Evolutionary conservation across 805 yeast species (phyloP).

Genomic region (Zygotorulaspora danielsina): DNA sequence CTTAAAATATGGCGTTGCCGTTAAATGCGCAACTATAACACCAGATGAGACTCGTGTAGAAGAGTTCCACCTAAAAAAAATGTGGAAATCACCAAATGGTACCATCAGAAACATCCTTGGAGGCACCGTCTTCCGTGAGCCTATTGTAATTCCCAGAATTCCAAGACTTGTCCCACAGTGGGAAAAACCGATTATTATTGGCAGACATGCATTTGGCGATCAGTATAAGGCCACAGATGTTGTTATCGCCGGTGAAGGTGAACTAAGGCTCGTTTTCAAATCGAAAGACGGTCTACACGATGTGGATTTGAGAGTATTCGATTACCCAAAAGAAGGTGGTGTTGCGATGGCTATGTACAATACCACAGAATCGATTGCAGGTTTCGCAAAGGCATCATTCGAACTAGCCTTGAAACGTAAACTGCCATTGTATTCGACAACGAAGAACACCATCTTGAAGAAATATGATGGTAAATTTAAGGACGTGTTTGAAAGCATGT

Average conservation of each 20-base stretch:
- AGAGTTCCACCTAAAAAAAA: constrained; percentile 85
- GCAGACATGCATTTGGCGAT: constrained; percentile 97
- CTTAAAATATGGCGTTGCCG: constrained; percentile 83
- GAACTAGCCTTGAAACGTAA: constrained; percentile 76
- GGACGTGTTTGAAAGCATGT: constrained; percentile 82
- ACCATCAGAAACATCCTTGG: constrained; percentile 93
- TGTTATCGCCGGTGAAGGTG: constrained; percentile 75
- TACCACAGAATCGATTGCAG: constrained; percentile 84
- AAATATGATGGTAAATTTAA: constrained; percentile 93
- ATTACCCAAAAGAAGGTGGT: constrained; percentile 55
- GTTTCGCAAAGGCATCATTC: constrained; percentile 92
- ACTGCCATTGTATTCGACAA: constrained; percentile 78
- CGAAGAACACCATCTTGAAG: constrained; percentile 93
- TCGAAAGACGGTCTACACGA: constrained; percentile 43
- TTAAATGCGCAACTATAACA: constrained; percentile 98
- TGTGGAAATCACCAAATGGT: constrained; percentile 98
- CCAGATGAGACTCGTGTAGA: constrained; percentile 94
- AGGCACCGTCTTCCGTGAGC: constrained; percentile 96
- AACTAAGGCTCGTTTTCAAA: constrained; percentile 68
- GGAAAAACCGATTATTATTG: constrained; percentile 94
- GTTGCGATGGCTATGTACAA: constrained; percentile 93
- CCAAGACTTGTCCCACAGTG: constrained; percentile 88
- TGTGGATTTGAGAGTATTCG: constrained; percentile 39
- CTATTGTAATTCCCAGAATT: constrained; percentile 82
- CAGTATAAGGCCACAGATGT: constrained; percentile 92